Conservation (phyloP, 2,329 filamentous ascomycete species). For the Pseudohalonectria lignicola region DNA sequence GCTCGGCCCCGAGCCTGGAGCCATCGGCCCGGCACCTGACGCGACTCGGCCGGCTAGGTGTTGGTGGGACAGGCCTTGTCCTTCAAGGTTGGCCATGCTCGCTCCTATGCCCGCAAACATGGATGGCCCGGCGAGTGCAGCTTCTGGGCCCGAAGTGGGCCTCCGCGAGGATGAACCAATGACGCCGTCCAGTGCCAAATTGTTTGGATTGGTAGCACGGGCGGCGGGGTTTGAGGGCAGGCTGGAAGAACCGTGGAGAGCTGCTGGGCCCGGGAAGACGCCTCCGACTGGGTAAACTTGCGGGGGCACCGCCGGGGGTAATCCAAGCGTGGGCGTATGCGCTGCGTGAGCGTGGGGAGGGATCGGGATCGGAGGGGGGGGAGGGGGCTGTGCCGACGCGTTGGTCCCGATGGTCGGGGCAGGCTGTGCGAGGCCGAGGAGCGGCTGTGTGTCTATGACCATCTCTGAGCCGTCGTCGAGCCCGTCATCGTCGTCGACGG, state of each 20-base stretch:
- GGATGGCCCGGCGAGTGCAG: conserved; percentile 1
- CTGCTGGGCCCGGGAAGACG: not conserved
- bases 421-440: too few species aligned
- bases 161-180: too few species aligned
- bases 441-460: conserved; percentile 20
- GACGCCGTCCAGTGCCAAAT: too few species aligned
- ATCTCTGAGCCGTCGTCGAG: conserved; percentile 29
- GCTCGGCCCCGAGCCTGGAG: not conserved
- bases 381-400: conserved; percentile 1
- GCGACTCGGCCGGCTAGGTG: not conserved
- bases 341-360: too few species aligned
- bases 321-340: too few species aligned
- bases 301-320: not conserved
- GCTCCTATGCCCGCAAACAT: not conserved
- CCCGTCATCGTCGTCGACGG: conserved; percentile 31
- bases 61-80: not conserved
- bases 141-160: too few species aligned
- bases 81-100: not conserved
- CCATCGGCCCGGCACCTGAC: not conserved
- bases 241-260: too few species aligned
- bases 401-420: too few species aligned
- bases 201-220: too few species aligned
- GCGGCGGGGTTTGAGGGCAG: too few species aligned
- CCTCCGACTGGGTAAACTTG: not conserved
- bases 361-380: not conserved